Evolutionary conservation across 768 basidiomycete genomes (phyloP).

Genomic region (Lactifluus volemus): DNA sequence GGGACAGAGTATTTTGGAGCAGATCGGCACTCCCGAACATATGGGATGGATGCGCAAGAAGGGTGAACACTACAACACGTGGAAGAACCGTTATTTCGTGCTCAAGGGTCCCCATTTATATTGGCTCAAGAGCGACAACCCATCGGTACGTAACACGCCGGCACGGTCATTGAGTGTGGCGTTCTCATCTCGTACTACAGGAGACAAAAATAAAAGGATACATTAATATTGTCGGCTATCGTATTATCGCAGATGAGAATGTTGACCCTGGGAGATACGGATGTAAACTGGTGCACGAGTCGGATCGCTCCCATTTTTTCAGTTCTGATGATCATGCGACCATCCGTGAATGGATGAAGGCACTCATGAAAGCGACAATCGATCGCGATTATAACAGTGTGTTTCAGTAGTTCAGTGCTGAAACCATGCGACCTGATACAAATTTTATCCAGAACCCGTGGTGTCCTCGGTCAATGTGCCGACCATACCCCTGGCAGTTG

Average conservation of each 20-base stretch:
- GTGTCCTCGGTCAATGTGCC: conserved; percentile 95
- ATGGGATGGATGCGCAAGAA: conserved; percentile 95
- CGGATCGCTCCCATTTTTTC: conserved; percentile 83
- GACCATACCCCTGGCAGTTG: conserved; percentile 89
- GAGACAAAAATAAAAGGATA: conserved; percentile 97
- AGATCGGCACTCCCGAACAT: conserved; percentile 87
- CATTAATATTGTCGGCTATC: conserved; percentile 85
- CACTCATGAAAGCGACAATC: conserved; percentile 98
- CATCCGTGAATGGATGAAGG: conserved; percentile 99
- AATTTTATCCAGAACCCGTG: conserved; percentile 59
- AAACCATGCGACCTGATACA: background rate
- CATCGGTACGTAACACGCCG: conserved; percentile 32
- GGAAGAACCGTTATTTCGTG: conserved; percentile 89
- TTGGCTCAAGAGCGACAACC: conserved; percentile 68
- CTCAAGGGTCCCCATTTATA: conserved; percentile 91
- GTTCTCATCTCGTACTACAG: conserved; percentile 29
- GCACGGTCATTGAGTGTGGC: background rate
- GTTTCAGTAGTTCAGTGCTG: conserved; percentile 23
- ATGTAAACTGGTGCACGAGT: conserved; percentile 87
- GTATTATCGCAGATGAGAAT: conserved; percentile 88
- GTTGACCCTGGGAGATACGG: conserved; percentile 89
- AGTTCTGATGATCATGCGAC: conserved; percentile 79
- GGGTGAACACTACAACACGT: conserved; percentile 84
- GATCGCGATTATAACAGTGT: conserved; percentile 84
- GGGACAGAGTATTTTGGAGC: conserved; percentile 72